Conservation (phyloP, 2,329 filamentous ascomycete species). For the Blumeria hordei region DNA sequence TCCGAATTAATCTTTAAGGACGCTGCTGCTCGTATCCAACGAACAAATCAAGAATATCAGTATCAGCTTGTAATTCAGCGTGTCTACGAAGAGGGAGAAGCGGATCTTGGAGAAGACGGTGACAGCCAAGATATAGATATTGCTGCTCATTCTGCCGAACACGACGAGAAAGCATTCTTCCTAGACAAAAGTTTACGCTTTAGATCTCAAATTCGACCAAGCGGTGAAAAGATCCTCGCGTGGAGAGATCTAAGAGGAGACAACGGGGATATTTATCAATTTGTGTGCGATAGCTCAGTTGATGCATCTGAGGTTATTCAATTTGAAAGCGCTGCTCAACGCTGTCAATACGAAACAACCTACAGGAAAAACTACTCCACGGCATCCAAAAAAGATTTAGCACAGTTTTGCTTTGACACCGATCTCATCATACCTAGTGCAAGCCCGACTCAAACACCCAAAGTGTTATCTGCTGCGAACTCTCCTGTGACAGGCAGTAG, state of each 20-base stretch:
- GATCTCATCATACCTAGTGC: slow-evolving; percentile 39
- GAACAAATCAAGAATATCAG: slow-evolving; percentile 84
- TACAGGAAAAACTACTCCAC: slow-evolving; percentile 58
- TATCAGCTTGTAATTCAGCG: slow-evolving; percentile 93
- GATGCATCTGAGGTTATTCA: slow-evolving; percentile 46
- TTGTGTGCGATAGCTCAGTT: slow-evolving; percentile 65
- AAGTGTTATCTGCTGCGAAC: slow-evolving; percentile 12
- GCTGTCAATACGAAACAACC: slow-evolving; percentile 97
- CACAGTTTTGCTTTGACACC: slow-evolving; percentile 56
- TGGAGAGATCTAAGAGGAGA: slow-evolving; percentile 93
- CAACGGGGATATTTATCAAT: slow-evolving; percentile 87
- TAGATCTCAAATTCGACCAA: slow-evolving; percentile 56
- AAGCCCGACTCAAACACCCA: slow-evolving; percentile 32
- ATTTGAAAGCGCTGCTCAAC: slow-evolving; percentile 61
- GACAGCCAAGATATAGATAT: slow-evolving; percentile 59
- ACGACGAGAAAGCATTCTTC: slow-evolving; percentile 92
- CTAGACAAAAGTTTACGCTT: slow-evolving; percentile 85
- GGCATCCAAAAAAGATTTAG: slow-evolving; percentile 58
- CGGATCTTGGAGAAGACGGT: slow-evolving; percentile 72
- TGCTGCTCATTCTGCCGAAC: slow-evolving; percentile 52
- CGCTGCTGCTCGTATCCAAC: slow-evolving; percentile 72
- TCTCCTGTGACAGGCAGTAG: slow-evolving; percentile 1
- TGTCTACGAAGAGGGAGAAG: slow-evolving; percentile 93
- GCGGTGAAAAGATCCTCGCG: slow-evolving; percentile 65
- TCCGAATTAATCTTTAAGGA: slow-evolving; percentile 98